Evolutionary conservation across 371 early-diverging fungal species (phyloP), one percentile per base, ranked within the genome.

Genomic region (Syncephalastrum sp.): DNA sequence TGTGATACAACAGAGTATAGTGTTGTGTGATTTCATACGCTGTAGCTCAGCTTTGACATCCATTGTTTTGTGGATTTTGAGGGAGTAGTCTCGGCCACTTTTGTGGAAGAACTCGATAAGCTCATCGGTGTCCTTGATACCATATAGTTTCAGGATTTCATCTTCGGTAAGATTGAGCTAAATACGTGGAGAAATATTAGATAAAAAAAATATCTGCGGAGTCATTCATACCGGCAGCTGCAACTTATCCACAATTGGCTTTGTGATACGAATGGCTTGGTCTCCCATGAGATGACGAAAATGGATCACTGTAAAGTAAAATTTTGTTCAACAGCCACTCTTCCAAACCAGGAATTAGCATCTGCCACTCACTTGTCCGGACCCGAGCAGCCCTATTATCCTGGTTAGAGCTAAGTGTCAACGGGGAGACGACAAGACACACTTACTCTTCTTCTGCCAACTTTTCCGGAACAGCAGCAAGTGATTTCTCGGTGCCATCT

Each of bases 21-120:
- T 38, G n/a, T 41, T 10, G 46, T 43, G 38, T 48, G 19, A 27
- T 44, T 56, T 27, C 43, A 14, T 23, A 33, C 38, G 38, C 38
- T 33, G 48, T 43, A 7, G 29, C 50, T 50, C 7, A 33, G 38
- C 38, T 33, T 33, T 33, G 38, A 63, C 24, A 17, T 68, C 47
- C n/a, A 70, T 68, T 4, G 74, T 69, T 25, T 73, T 79, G 47
- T 79, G 79, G 16, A 75, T 63, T 38, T 73, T 75, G 24, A 79
- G 59, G 13, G 79, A 67, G 54, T 66, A 75, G 10, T 68, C 58
- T 50, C 74, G 64, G 3, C 62, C 65, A 3, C 68, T 68, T 17
- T 63, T 61, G 46, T 75, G 72, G 24, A 79, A 67, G 23, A 79
- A 70, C 16, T 79, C 75, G 47, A 75, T 70, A 4, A 79, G 59